Evolutionary conservation across 192 early-diverging fungal genomes (phyloP).

Genomic region (Phlyctochytrium arcticum): DNA sequence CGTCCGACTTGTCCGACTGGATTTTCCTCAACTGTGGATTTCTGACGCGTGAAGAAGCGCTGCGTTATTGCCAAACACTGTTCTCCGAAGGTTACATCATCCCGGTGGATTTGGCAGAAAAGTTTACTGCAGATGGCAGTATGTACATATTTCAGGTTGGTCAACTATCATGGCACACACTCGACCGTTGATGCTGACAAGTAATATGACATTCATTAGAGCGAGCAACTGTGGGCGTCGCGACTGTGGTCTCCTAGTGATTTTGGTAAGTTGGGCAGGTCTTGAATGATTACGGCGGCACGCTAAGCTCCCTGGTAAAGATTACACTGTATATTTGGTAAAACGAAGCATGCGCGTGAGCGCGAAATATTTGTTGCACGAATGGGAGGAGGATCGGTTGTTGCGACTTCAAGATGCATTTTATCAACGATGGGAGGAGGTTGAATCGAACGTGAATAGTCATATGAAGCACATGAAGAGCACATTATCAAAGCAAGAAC

Average conservation of each 20-base stretch:
- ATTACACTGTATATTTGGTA: constrained; percentile 37
- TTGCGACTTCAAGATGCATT: constrained; percentile 18
- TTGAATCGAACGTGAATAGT: constrained; percentile 22
- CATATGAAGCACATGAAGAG: constrained; percentile 22
- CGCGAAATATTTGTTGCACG: constrained; percentile 25
- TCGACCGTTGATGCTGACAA: too few relatives aligned
- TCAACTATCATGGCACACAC: too few relatives aligned
- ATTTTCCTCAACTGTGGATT: constrained; percentile 33
- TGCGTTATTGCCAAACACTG: constrained; percentile 25
- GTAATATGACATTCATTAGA: too few relatives aligned
- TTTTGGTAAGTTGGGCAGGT: constrained; percentile 6
- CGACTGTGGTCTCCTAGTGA: constrained; percentile 19
- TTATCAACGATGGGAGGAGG: constrained; percentile 28
- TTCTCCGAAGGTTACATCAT: constrained; percentile 36
- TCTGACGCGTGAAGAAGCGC: constrained; percentile 24
- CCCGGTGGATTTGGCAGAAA: constrained; percentile 28
- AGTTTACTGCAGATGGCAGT: constrained; percentile 27
- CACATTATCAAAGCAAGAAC: constrained; percentile 26
- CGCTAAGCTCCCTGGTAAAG: not conserved
- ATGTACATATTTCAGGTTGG: constrained; percentile 35
- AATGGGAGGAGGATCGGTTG: constrained; percentile 34
- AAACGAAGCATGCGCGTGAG: constrained; percentile 25
- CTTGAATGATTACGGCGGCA: not conserved
- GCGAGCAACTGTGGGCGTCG: too few relatives aligned
- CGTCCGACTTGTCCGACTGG: constrained; percentile 35